Evolutionary conservation across 495 filamentous ascomycete genomes (phyloP).

Genomic region (Niebla homalea): DNA sequence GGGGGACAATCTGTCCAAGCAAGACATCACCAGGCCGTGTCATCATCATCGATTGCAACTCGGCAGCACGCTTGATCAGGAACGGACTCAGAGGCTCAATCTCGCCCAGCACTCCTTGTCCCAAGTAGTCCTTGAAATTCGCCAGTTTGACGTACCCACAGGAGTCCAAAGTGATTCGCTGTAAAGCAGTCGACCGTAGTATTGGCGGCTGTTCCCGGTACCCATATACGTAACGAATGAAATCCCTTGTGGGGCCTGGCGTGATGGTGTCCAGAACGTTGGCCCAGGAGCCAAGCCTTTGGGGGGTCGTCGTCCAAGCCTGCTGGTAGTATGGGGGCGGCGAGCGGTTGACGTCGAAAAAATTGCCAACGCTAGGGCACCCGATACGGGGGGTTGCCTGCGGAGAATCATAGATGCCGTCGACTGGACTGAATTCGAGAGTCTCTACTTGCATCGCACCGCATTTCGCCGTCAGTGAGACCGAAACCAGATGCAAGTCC

Average conservation of each 20-base stretch:
- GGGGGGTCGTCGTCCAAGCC: constrained; percentile 8
- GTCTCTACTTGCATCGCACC: neutral
- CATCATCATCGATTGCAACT: constrained; percentile 12
- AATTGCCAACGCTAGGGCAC: constrained; percentile 1
- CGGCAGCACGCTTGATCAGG: constrained; percentile 5
- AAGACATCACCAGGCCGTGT: constrained; percentile 3
- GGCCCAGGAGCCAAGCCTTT: constrained; percentile 24
- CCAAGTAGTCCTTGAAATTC: constrained; percentile 4
- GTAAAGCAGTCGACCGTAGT: constrained; percentile 8
- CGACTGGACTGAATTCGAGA: neutral
- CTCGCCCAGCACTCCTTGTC: constrained; percentile 7
- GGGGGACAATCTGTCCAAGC: constrained; percentile 14
- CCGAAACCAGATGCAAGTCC: constrained; percentile 28
- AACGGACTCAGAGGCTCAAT: neutral
- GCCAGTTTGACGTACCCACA: constrained; percentile 31
- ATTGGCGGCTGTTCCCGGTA: constrained; percentile 5
- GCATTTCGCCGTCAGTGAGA: constrained; percentile 28
- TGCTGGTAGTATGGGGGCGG: neutral
- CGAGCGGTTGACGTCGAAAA: neutral
- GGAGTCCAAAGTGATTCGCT: constrained; percentile 26
- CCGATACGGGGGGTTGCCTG: constrained; percentile 11
- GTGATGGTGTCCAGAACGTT: constrained; percentile 29
- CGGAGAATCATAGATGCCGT: neutral
- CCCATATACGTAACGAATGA: constrained; percentile 15
- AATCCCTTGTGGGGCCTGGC: constrained; percentile 22